Evolutionary conservation across 2,329 filamentous ascomycete species (phyloP).

Genomic region (Fusarium dimerum): DNA sequence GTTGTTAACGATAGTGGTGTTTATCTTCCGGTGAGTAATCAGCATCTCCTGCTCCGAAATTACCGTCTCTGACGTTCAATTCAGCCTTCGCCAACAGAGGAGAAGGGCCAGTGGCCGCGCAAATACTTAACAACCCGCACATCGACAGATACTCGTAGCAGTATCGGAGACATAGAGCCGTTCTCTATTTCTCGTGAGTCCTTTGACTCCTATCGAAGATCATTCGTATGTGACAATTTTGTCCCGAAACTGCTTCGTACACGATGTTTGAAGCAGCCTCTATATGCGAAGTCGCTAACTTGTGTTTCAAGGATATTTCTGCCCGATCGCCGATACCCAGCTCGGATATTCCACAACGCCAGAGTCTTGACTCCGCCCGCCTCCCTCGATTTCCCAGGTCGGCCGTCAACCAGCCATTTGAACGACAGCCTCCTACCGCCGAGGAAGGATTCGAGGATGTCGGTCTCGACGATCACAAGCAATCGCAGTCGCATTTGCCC

Average conservation of each 20-base stretch:
- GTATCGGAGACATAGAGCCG: slow-evolving; percentile 81
- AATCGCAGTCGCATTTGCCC: slow-evolving; percentile 23
- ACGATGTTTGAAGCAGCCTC: not conserved
- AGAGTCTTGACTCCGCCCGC: slow-evolving; percentile 77
- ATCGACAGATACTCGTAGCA: slow-evolving; percentile 58
- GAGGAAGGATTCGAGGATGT: slow-evolving; percentile 91
- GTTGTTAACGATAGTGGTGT: slow-evolving; percentile 96
- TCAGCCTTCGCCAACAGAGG: slow-evolving; percentile 85
- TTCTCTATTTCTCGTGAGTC: slow-evolving; percentile 96
- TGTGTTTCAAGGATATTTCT: slow-evolving; percentile 72
- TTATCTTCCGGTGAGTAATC: slow-evolving; percentile 76
- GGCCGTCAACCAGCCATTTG: slow-evolving; percentile 58
- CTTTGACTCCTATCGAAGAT: slow-evolving; percentile 93
- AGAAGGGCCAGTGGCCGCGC: slow-evolving; percentile 75
- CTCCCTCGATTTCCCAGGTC: slow-evolving; percentile 64
- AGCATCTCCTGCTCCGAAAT: not conserved
- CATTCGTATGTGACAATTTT: slow-evolving; percentile 70
- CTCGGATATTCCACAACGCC: slow-evolving; percentile 63
- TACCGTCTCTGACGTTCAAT: slow-evolving; percentile 10
- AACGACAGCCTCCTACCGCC: slow-evolving; percentile 62
- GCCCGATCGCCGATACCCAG: slow-evolving; percentile 75
- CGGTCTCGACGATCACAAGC: slow-evolving; percentile 74
- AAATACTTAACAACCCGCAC: slow-evolving; percentile 53
- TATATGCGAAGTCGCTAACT: slow-evolving; percentile 13
- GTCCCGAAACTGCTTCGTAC: not conserved